A percentile compares a stretch with the other conserved stretches of the same genome.
Evolutionary conservation across 768 basidiomycete species (phyloP).

Genomic region (Royoungia palumana): DNA sequence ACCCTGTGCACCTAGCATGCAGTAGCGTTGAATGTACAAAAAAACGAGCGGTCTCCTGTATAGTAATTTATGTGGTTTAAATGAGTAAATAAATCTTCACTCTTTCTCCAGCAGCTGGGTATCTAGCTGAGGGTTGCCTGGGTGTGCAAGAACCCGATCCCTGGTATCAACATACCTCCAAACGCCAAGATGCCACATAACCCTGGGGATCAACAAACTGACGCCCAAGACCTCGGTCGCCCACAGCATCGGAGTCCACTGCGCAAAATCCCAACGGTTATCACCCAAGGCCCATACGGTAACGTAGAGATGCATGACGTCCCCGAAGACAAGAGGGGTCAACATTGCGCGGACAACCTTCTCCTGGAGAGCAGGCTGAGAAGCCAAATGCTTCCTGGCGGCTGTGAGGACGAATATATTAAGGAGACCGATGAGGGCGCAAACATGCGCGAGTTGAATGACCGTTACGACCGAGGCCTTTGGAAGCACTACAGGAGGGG

Average conservation of each 20-base stretch:
- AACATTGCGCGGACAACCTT: conserved; percentile 63
- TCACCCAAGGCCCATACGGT: conserved; percentile 80
- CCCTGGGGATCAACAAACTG: conserved; percentile 62
- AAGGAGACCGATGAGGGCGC: conserved; percentile 67
- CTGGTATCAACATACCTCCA: conserved; percentile 68
- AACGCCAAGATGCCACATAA: conserved; percentile 73
- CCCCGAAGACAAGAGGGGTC: conserved; percentile 66
- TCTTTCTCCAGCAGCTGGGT: conserved; percentile 7
- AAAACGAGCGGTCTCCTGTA: not conserved
- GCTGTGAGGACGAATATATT: conserved; percentile 66
- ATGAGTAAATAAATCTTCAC: conserved; percentile 22
- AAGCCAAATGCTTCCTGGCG: conserved; percentile 55
- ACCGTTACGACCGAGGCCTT: conserved; percentile 66
- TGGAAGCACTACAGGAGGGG: conserved; percentile 49
- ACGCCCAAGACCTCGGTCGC: conserved; percentile 60
- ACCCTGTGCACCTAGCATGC: conserved; percentile 5
- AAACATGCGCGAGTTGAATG: conserved; percentile 74
- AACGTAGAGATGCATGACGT: conserved; percentile 60
- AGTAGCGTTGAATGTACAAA: conserved; percentile 1
- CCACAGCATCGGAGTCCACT: conserved; percentile 72
- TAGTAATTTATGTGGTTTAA: conserved; percentile 15
- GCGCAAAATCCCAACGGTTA: conserved; percentile 53
- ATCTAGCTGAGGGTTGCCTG: not conserved
- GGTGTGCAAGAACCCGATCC: conserved; percentile 37
- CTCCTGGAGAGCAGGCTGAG: conserved; percentile 65